phyloP scores from a whole-genome alignment of 805 yeast genomes.

The Ogataea chonburiensis region DNA sequence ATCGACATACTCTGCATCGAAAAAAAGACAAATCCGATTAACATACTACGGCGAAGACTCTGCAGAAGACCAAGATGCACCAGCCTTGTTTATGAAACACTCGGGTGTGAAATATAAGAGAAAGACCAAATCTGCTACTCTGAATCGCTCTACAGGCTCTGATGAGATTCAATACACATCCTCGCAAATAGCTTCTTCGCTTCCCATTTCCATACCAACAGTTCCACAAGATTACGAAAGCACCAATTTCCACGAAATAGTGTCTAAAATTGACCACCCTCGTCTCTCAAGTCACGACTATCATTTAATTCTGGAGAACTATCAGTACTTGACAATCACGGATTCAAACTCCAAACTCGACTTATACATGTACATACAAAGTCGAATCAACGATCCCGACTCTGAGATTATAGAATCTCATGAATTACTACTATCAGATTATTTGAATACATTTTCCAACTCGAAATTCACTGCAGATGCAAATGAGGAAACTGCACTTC shows the following conservation, averaged over 20 bases:
- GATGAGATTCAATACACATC: slow-evolving; percentile 4
- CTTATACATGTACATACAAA: slow-evolving; percentile 21
- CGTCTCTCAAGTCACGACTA: slow-evolving; percentile 11
- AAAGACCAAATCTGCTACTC: slow-evolving; percentile 1
- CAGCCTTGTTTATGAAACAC: slow-evolving; percentile 11
- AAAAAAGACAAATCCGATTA: slow-evolving; percentile 15
- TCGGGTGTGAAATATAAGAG: slow-evolving; percentile 13
- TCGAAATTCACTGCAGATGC: slow-evolving; percentile 10
- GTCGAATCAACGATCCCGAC: slow-evolving; percentile 11
- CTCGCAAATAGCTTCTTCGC: not conserved
- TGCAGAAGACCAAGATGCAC: slow-evolving; percentile 1
- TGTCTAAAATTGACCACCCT: not conserved
- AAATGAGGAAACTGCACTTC: not conserved
- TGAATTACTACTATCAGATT: slow-evolving; percentile 8
- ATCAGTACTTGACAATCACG: slow-evolving; percentile 10
- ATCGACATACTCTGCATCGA: too few species aligned
- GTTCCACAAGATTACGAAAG: slow-evolving; percentile 2
- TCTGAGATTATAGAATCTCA: slow-evolving; percentile 3
- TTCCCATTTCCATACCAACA: not conserved
- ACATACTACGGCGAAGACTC: slow-evolving; percentile 23
- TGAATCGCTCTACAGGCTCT: too few species aligned
- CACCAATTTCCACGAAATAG: slow-evolving; percentile 2
- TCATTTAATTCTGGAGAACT: slow-evolving; percentile 15
- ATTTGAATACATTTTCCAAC: slow-evolving; percentile 15
- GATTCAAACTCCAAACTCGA: slow-evolving; percentile 12